Evolutionary conservation across 805 yeast species (phyloP).

Genomic region (Candida chilensis): DNA sequence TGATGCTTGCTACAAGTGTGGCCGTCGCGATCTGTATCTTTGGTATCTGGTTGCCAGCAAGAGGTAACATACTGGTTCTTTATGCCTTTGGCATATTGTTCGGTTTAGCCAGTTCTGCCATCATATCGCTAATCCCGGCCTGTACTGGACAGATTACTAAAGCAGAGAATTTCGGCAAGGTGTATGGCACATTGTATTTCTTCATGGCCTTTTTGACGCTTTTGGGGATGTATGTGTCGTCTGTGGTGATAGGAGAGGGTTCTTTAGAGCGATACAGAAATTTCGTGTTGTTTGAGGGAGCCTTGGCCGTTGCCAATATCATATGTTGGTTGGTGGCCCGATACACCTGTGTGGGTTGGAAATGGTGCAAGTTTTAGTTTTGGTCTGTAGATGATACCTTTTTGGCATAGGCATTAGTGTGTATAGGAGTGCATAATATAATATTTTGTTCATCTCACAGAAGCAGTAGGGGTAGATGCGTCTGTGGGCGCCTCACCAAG

Average conservation of each 20-base stretch:
- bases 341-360: conserved; percentile 32
- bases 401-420: no score
- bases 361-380: conserved; percentile 19
- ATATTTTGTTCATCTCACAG: no score
- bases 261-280: conserved; percentile 9
- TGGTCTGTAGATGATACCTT: no score
- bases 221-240: conserved; percentile 17
- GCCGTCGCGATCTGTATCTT: conserved; percentile 37
- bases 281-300: conserved; percentile 18
- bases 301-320: conserved; percentile 24
- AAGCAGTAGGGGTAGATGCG: no score
- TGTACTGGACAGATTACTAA: conserved; percentile 57
- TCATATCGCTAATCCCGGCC: conserved; percentile 57
- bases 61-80: conserved; percentile 27
- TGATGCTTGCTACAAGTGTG: conserved; percentile 38
- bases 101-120: conserved; percentile 56
- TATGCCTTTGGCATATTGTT: conserved; percentile 43
- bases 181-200: conserved; percentile 63
- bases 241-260: conserved; percentile 16
- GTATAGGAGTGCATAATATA: no score
- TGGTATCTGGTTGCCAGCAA: conserved; percentile 63
- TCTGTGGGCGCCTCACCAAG: no score
- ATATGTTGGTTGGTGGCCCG: conserved; percentile 34
- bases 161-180: conserved; percentile 55
- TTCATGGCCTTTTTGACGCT: conserved; percentile 34